phyloP scores from a whole-genome alignment of 805 yeast species.

The Sugiyamaella chiloensis region DNA sequence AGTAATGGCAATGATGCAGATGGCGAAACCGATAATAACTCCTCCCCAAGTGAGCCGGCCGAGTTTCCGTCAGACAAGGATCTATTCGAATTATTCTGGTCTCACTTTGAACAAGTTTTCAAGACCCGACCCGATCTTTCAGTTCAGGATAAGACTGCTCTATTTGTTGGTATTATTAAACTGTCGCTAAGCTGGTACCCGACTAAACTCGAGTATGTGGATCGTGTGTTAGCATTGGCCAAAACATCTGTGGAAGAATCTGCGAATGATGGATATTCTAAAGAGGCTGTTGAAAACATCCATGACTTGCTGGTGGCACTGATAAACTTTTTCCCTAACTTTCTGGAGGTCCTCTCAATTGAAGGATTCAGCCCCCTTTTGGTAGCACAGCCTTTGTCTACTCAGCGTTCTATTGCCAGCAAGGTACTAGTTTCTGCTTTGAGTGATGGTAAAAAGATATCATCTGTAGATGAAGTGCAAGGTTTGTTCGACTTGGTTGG shows the following conservation, averaged over 20 bases:
- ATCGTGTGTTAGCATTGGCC: constrained; percentile 58
- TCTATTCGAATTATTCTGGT: constrained; percentile 65
- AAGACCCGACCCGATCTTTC: constrained; percentile 63
- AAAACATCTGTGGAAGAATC: constrained; percentile 13
- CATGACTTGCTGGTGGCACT: constrained; percentile 35
- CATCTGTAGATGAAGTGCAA: constrained; percentile 49
- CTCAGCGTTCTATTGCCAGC: constrained; percentile 57
- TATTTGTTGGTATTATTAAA: constrained; percentile 63
- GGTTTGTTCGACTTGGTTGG: constrained; percentile 58
- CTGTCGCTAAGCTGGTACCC: constrained; percentile 68
- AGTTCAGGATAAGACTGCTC: constrained; percentile 57
- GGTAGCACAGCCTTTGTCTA: constrained; percentile 46
- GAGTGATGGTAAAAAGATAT: constrained; percentile 36
- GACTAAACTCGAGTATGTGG: constrained; percentile 54
- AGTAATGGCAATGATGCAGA: constrained; percentile 4
- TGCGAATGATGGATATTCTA: constrained; percentile 25
- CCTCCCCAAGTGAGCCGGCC: background rate
- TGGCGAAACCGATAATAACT: background rate
- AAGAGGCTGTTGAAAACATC: constrained; percentile 29
- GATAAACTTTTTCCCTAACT: constrained; percentile 29
- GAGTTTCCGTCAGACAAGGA: constrained; percentile 17
- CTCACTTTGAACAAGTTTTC: constrained; percentile 54
- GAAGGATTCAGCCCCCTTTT: constrained; percentile 54
- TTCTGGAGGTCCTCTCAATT: constrained; percentile 37
- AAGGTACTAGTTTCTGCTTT: constrained; percentile 60